Percentiles rank a stretch among this genome's conserved stretches.
Conservation (phyloP, 768 basidiomycete genomes). For the Mycena pura region DNA sequence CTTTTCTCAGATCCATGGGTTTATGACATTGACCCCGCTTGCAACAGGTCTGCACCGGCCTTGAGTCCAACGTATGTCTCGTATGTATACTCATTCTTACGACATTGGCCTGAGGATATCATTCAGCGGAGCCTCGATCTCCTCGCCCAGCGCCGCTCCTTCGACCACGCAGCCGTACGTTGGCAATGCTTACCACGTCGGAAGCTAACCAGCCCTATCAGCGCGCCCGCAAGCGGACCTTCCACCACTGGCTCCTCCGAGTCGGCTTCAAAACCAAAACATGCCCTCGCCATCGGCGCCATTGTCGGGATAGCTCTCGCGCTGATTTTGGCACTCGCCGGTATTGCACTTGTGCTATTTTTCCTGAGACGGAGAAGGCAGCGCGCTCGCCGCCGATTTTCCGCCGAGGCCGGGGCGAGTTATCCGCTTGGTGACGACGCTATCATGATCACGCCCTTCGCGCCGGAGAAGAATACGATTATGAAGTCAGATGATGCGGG, state of each 20-base stretch:
- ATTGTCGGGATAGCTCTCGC: constrained; percentile 7
- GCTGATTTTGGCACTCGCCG: constrained; percentile 1
- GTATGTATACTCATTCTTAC: neutral
- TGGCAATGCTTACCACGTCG: too few relatives aligned
- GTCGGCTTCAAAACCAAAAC: too few relatives aligned
- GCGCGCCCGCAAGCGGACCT: too few relatives aligned
- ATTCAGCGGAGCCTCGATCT: neutral
- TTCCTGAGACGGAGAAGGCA: constrained; percentile 4
- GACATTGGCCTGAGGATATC: neutral
- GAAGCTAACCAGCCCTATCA: too few relatives aligned
- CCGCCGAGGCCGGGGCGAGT: neutral
- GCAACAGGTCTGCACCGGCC: neutral
- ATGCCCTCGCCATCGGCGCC: neutral
- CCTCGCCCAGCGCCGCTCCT: neutral
- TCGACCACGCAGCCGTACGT: too few relatives aligned
- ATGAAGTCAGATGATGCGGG: neutral
- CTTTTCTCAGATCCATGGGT: neutral
- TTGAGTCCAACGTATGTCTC: constrained; percentile 2
- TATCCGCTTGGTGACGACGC: neutral
- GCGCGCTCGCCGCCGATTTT: constrained; percentile 1
- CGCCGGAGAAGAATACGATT: neutral
- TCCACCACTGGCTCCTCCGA: too few relatives aligned
- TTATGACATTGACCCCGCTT: neutral
- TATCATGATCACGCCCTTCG: constrained; percentile 3
- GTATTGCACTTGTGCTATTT: neutral